Percentiles rank a stretch among this genome's conserved stretches.
phyloP scores from a whole-genome alignment of 129 eudicot species.

The Cynara cardunculus region DNA sequence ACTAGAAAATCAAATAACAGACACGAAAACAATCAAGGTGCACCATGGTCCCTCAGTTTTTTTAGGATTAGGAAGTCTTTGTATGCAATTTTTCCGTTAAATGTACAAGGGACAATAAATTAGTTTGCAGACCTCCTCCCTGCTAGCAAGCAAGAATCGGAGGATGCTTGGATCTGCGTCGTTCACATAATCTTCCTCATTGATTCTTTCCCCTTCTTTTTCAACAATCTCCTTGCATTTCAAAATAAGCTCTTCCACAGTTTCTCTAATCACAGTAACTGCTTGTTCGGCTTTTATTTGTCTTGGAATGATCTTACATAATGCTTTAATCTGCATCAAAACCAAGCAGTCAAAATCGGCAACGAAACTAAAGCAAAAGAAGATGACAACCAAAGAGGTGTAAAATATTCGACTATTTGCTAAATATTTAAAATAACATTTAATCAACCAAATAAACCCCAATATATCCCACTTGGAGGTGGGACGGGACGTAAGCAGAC shows the following conservation, averaged over 20 bases:
- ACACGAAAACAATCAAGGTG: background rate
- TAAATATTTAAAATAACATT: too few species aligned
- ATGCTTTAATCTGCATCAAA: slow-evolving; percentile 56
- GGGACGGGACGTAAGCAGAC: too few species aligned
- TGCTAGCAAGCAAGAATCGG: slow-evolving; percentile 95
- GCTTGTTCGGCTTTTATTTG: slow-evolving; percentile 93
- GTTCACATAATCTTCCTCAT: slow-evolving; percentile 93
- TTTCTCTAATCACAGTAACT: slow-evolving; percentile 69
- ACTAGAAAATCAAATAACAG: background rate
- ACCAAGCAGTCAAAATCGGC: background rate
- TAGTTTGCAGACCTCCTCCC: slow-evolving; percentile 74
- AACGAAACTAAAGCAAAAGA: background rate
- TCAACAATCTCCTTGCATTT: slow-evolving; percentile 91
- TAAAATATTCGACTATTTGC: too few species aligned
- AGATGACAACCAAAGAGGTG: background rate
- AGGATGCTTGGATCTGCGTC: slow-evolving; percentile 97
- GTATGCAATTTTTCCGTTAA: background rate
- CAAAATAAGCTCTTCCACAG: slow-evolving; percentile 81
- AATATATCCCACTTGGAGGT: too few species aligned
- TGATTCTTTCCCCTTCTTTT: slow-evolving; percentile 85
- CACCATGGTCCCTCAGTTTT: background rate
- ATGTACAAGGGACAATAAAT: background rate
- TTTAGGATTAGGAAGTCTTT: background rate
- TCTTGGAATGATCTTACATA: slow-evolving; percentile 90
- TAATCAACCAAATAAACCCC: too few species aligned